Evolutionary conservation across 306 rosid genomes (phyloP), one percentile per base, ranked within the genome.

Genomic region (Luffa acutangula): DNA sequence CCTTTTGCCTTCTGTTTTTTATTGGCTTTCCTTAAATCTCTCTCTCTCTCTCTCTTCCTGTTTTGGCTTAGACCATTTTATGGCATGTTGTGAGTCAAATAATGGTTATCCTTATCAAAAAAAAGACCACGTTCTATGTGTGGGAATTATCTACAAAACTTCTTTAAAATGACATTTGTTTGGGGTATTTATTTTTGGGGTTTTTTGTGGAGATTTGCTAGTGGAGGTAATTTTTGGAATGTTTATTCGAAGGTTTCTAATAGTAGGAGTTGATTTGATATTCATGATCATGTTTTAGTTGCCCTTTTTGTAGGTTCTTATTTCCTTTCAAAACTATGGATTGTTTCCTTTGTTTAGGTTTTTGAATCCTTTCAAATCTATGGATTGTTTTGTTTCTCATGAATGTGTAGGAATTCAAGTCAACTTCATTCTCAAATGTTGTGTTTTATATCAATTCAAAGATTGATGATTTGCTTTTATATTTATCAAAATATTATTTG

Each of bases 11-110:
- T 37, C 36, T 54, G 15, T 54, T 76, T 52, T 54, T 11, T 25
- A 25, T 56, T 52, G 65, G 63, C 51, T 8, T 54, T 18, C 65
- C 79, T 76, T 54, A 54, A 76, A 17, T 76, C 65, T 76, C 79
- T 73, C 59, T 36, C 48, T 18, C 42, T 66, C 31, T n/a, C 25
- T 51, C 11, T 36, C 11, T 41, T 37, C 73, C 6, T 66, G 45
- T 66, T 37, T 7, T 66, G 13, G 73, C 49, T 37, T 39, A 37
- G 31, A 37, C 7, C 73, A 66, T 66, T 62, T 66, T 66, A 39
- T 17, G 73, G 49, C 9, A 66, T 17, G 14, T 66, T 17, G 6
- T 33, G 7, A 60, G 67, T 60, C 67, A 60, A 31, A 60, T 31
- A 0, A 11, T 31, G 17, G 63, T n/a, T 20, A 9, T 57, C 34